phyloP scores from a whole-genome alignment of 352 stramenopile genomes.

The Pythium folliculosum region DNA sequence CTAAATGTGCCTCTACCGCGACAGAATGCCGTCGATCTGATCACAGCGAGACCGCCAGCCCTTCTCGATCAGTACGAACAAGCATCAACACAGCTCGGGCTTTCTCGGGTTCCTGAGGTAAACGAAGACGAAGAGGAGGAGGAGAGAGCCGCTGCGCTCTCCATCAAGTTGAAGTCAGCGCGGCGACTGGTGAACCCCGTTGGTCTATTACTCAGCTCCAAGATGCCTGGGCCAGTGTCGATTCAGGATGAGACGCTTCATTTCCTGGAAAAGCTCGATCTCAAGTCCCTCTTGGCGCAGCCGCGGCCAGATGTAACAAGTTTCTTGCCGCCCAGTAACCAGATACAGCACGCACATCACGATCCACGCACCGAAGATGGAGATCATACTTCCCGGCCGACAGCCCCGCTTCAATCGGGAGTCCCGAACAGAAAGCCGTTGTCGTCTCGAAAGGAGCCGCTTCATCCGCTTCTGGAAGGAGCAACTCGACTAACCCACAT shows the following conservation, averaged over 20 bases:
- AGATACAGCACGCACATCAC: background rate
- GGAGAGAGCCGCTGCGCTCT: background rate
- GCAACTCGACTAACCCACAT: conserved; percentile 51
- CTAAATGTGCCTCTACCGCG: conserved; percentile 34
- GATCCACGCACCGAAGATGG: conserved; percentile 17
- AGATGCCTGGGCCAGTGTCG: background rate
- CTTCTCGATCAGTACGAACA: conserved; percentile 16
- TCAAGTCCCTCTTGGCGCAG: conserved; percentile 62
- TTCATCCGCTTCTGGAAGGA: background rate
- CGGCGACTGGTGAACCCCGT: background rate
- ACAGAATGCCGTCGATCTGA: conserved; percentile 50
- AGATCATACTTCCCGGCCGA: background rate
- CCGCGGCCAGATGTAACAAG: conserved; percentile 54
- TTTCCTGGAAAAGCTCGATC: conserved; percentile 63
- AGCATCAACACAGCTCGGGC: conserved; percentile 15
- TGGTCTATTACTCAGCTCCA: conserved; percentile 3
- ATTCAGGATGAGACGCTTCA: conserved; percentile 51
- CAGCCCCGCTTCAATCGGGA: background rate
- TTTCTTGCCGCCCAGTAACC: conserved; percentile 22
- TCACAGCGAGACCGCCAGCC: conserved; percentile 36
- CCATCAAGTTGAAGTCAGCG: background rate
- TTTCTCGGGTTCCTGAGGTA: conserved; percentile 23
- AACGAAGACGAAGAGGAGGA: conserved; percentile 35
- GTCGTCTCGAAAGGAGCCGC: conserved; percentile 15
- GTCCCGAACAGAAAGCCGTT: background rate